Conservation (phyloP, 225 moss, liverwort and hornwort genomes). For the Polytrichum commune region DNA sequence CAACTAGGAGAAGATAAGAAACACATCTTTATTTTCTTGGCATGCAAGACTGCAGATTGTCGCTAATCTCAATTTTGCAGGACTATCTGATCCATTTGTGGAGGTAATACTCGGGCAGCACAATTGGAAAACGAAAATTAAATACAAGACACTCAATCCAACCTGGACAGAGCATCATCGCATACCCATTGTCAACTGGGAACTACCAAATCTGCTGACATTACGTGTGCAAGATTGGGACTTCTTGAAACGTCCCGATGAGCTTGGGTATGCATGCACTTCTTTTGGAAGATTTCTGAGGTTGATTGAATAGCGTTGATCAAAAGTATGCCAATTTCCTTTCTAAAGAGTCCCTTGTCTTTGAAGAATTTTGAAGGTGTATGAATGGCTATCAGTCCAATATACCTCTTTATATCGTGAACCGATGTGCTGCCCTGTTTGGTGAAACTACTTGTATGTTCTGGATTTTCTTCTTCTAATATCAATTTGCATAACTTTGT, state of each 20-base stretch:
- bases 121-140: slow-evolving; percentile 20
- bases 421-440: too few relatives aligned
- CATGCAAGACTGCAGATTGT: too few relatives aligned
- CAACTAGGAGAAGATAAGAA: too few relatives aligned
- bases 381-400: too few relatives aligned
- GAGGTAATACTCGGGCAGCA: slow-evolving; percentile 26
- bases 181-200: slow-evolving; percentile 28
- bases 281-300: not conserved
- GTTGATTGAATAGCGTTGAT: not conserved
- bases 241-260: slow-evolving; percentile 17
- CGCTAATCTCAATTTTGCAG: slow-evolving; percentile 8
- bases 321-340: not conserved
- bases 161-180: slow-evolving; percentile 29
- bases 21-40: too few relatives aligned
- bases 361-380: not conserved
- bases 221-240: slow-evolving; percentile 30
- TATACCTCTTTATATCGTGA: too few relatives aligned
- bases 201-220: slow-evolving; percentile 23
- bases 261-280: slow-evolving; percentile 23
- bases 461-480: too few relatives aligned
- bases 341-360: slow-evolving; percentile 2
- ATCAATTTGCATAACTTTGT: not conserved
- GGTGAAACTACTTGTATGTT: too few relatives aligned
- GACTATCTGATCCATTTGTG: slow-evolving; percentile 29
- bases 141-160: slow-evolving; percentile 22